Conservation (phyloP, 345 rosid genomes). For the Corchorus olitorius region DNA sequence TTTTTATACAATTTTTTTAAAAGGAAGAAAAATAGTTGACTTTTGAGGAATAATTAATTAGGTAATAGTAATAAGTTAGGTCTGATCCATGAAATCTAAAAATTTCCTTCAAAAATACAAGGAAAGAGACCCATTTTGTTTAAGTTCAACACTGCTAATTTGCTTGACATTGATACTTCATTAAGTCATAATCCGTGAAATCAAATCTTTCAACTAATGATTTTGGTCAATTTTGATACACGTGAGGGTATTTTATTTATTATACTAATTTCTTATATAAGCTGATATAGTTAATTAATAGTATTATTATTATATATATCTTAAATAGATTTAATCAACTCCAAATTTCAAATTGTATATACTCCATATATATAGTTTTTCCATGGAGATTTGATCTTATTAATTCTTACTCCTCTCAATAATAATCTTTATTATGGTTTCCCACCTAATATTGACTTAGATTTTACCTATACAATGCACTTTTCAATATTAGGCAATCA, state of each 20-base stretch:
- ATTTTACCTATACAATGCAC: no score
- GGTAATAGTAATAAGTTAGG: background rate
- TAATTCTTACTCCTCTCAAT: background rate
- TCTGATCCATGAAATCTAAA: background rate
- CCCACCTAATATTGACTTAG: background rate
- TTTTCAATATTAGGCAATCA: background rate
- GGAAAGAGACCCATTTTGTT: background rate
- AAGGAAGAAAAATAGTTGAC: slow-evolving; percentile 5
- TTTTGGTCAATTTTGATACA: slow-evolving; percentile 20
- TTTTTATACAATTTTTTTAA: background rate
- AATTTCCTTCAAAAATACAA: background rate
- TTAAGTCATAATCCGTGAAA: background rate
- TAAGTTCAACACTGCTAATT: background rate
- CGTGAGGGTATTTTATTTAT: background rate
- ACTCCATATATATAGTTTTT: background rate
- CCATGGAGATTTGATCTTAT: background rate
- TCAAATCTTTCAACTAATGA: slow-evolving; percentile 9
- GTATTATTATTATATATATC: background rate
- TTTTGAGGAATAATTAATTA: background rate
- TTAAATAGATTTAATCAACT: background rate
- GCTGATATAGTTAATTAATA: background rate
- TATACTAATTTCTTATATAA: background rate
- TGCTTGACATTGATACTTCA: background rate
- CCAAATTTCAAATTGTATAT: background rate
- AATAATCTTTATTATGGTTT: background rate